Evolutionary conservation across 257 asterid species (phyloP).

Genomic region (Craterostigma plantagineum): DNA sequence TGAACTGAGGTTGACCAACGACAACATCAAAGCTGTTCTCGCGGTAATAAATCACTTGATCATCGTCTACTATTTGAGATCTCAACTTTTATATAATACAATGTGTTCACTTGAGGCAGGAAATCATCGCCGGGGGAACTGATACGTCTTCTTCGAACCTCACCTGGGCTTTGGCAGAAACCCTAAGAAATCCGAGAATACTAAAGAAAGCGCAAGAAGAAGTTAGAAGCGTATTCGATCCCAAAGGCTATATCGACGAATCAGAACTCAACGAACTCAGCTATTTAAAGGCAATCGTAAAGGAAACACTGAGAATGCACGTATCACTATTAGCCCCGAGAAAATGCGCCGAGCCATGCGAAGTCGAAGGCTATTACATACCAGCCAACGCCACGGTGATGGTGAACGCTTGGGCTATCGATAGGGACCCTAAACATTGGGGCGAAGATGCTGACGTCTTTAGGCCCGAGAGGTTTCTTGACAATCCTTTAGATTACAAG

Average conservation of each 20-base stretch:
- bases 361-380: neutral
- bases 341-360: neutral
- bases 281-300: too few relatives aligned
- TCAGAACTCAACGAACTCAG: too few relatives aligned
- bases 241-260: neutral
- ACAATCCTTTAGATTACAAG: too few relatives aligned
- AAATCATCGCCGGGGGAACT: neutral
- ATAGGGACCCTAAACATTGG: too few relatives aligned
- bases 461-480: too few relatives aligned
- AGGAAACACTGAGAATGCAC: neutral
- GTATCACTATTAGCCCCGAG: neutral
- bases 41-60: slow-evolving; percentile 5
- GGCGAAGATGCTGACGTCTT: too few relatives aligned
- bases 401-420: too few relatives aligned
- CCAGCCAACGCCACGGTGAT: too few relatives aligned
- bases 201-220: neutral
- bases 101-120: neutral
- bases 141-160: neutral
- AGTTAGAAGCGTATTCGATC: neutral
- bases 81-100: neutral
- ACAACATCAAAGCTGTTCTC: slow-evolving; percentile 13
- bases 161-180: neutral
- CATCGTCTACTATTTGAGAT: neutral
- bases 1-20: slow-evolving; percentile 6
- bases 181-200: too few relatives aligned